phyloP scores from a whole-genome alignment of 192 early-diverging fungal species.

The Rhizoclosmatium globosum region DNA sequence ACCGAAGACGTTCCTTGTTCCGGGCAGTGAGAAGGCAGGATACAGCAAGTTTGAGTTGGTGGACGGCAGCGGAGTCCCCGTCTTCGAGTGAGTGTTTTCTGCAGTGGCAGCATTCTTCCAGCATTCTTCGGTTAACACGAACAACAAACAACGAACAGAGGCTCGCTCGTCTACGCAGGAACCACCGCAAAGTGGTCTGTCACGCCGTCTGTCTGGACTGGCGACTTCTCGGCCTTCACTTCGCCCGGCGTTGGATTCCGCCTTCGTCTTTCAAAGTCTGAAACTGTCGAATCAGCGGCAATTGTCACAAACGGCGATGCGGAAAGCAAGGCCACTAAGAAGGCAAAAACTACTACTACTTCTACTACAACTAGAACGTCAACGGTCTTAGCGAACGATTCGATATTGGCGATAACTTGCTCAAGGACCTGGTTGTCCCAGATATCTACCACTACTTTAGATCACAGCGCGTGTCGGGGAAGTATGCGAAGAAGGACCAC shows the following conservation, averaged over 20 bases:
- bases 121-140: neutral
- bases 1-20: conserved; percentile 15
- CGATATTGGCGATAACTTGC: conserved; percentile 17
- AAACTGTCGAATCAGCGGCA: neutral
- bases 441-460: conserved; percentile 15
- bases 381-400: conserved; percentile 6
- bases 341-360: neutral
- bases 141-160: neutral
- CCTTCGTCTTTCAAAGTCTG: neutral
- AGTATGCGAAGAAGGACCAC: conserved; percentile 17
- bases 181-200: conserved; percentile 15
- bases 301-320: neutral
- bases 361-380: conserved; percentile 8
- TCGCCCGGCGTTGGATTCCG: conserved; percentile 17
- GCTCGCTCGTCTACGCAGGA: conserved; percentile 2
- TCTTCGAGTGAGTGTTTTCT: neutral
- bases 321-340: neutral
- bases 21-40: neutral
- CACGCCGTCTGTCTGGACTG: conserved; percentile 3
- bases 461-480: conserved; percentile 1
- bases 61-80: neutral
- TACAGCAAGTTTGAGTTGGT: conserved; percentile 10
- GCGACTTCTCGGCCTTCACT: conserved; percentile 13
- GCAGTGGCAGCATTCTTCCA: neutral
- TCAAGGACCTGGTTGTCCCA: conserved; percentile 7